These are phyloP conservation scores for Volvox carteri DNA, from an alignment of 163 green algal species.

Conservation along the genomic window DNA sequence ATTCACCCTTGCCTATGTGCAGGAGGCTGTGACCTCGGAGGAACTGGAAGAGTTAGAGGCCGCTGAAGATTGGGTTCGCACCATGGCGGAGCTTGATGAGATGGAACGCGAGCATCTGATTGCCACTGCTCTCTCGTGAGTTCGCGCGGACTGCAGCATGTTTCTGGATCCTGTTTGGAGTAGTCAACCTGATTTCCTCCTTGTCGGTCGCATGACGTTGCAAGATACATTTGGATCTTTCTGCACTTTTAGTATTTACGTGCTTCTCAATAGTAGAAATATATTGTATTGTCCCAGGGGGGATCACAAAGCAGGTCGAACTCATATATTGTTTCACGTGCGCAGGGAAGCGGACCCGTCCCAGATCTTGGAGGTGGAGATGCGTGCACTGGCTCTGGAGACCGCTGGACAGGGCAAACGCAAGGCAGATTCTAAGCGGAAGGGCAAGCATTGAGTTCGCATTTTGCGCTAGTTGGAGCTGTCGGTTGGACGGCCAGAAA, in stretches of 20 bases:
- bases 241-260: no score
- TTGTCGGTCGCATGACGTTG: no score
- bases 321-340: no score
- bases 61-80: slow-evolving; percentile 24
- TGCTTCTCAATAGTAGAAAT: no score
- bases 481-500: no score
- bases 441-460: slow-evolving; percentile 38
- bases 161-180: no score
- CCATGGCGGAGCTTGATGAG: slow-evolving; percentile 29
- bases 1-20: background rate
- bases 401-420: background rate
- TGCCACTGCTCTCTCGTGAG: slow-evolving; percentile 35
- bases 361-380: slow-evolving; percentile 44
- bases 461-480: no score
- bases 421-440: background rate
- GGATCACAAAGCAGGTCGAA: no score
- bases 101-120: slow-evolving; percentile 49
- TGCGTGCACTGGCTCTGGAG: slow-evolving; percentile 20
- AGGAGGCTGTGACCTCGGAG: slow-evolving; percentile 35
- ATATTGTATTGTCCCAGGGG: no score
- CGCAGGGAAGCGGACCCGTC: slow-evolving; percentile 29
- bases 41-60: slow-evolving; percentile 51
- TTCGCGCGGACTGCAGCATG: no score
- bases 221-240: no score
- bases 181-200: no score